phyloP scores from a whole-genome alignment of 2,329 filamentous ascomycete species.

The Cladosporium sphaerospermum region DNA sequence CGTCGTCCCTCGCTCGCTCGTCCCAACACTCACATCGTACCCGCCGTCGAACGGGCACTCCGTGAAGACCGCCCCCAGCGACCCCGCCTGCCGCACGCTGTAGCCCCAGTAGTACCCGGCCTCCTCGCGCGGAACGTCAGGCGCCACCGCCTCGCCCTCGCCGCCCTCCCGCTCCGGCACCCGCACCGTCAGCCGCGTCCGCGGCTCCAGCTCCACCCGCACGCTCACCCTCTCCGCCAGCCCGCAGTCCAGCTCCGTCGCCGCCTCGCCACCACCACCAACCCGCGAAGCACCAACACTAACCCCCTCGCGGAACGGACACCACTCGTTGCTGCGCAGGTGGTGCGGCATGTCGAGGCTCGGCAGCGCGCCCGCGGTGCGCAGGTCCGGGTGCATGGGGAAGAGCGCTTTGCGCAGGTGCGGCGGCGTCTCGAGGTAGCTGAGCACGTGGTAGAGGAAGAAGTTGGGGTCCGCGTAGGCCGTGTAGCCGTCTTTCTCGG shows the following conservation, averaged over 20 bases:
- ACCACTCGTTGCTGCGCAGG: conserved; percentile 67
- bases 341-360: conserved; percentile 83
- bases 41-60: conserved; percentile 68
- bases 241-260: conserved; percentile 46
- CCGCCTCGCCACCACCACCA: conserved; percentile 33
- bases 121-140: conserved; percentile 63
- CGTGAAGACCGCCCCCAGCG: conserved; percentile 68
- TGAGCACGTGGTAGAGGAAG: conserved; percentile 72
- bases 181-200: conserved; percentile 67
- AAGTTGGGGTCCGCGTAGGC: conserved; percentile 70
- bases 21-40: conserved; percentile 78
- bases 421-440: conserved; percentile 77
- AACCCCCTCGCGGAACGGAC: conserved; percentile 73
- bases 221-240: conserved; percentile 47
- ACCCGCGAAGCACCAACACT: conserved; percentile 38
- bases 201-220: conserved; percentile 56
- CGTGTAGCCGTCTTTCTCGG: conserved; percentile 48
- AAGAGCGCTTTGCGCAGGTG: conserved; percentile 73
- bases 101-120: conserved; percentile 86
- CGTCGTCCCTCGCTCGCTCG: conserved; percentile 64
- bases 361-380: conserved; percentile 65
- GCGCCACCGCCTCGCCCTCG: conserved; percentile 46
- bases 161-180: conserved; percentile 40
- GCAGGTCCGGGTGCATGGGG: conserved; percentile 70
- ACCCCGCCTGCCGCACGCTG: conserved; percentile 58